A percentile compares a stretch with the other conserved stretches of the same genome.
phyloP scores from a whole-genome alignment of 345 rosid genomes.

The Orychophragmus violaceus region DNA sequence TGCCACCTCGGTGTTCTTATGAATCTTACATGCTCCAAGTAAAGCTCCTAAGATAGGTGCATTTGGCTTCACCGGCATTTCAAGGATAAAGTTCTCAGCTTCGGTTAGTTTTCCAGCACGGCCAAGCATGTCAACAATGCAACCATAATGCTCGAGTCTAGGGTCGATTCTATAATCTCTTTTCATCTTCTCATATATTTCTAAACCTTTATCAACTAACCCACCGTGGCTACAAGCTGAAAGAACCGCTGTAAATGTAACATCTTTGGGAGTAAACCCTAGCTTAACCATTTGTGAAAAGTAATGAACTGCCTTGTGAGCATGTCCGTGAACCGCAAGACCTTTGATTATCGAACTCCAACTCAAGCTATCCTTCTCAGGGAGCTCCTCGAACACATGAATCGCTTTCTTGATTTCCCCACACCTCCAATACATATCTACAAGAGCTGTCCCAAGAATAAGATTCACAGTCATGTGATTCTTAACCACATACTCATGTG shows the following conservation, averaged over 20 bases:
- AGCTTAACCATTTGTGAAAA: constrained; percentile 43
- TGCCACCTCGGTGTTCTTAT: constrained; percentile 53
- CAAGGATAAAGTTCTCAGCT: constrained; percentile 55
- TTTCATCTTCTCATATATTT: constrained; percentile 55
- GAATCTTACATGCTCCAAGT: constrained; percentile 69
- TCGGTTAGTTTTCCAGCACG: constrained; percentile 63
- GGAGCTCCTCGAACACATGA: constrained; percentile 41
- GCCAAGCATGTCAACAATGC: constrained; percentile 70
- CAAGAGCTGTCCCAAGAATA: constrained; percentile 61
- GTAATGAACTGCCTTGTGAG: constrained; percentile 40
- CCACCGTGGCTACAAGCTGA: constrained; percentile 80
- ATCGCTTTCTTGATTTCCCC: constrained; percentile 53
- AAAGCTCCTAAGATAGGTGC: constrained; percentile 73
- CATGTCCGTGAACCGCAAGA: constrained; percentile 58
- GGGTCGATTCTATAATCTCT: constrained; percentile 41
- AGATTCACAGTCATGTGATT: constrained; percentile 40
- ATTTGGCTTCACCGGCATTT: constrained; percentile 65
- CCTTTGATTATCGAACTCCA: constrained; percentile 72
- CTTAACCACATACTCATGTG: constrained; percentile 47
- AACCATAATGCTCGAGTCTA: constrained; percentile 74
- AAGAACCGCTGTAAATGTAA: constrained; percentile 57
- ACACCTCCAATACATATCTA: constrained; percentile 74
- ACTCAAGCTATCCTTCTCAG: constrained; percentile 48
- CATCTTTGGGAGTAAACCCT: constrained; percentile 49
- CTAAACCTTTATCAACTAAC: constrained; percentile 50